Evolutionary conservation across 805 yeast genomes (phyloP), one percentile per base, ranked within the genome.

Genomic region (Babjeviella inositovora): DNA sequence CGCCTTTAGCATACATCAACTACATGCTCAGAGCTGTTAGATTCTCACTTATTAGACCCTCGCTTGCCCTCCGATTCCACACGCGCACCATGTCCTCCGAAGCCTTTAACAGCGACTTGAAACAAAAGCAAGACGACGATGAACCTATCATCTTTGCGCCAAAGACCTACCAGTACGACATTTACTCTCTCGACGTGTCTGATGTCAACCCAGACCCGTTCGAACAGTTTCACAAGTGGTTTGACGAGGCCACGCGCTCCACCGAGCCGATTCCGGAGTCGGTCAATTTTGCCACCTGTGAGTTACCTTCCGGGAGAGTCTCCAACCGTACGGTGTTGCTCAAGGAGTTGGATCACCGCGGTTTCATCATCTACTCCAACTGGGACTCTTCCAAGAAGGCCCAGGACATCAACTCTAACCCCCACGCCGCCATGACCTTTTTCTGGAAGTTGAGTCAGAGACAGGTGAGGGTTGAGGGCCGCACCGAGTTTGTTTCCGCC

Each of bases 381-480:
- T 85, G 95, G 93, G 81, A 62, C 15, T 61, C 74, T 7, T 77
- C 93, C 17, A 84, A 80, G 47, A 90, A 90, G 48, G 69, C 76
- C 11, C 39, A 52, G 22, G 96, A 85, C 45, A 54, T 72, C 29
- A 50, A 50, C 18, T 51, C 74, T 17, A 90, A 90, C 47, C 76
- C 79, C 31, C 61, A 66, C 38, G 96, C 85, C 2, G 70, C 93
- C 1, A 53, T 90, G 32, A 74, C 76, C 8, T 90, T 87, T 45
- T 90, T 84, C 52, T 90, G 97, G 98, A 79, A 77, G 28, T 71
- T 70, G 32, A 45, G 75, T 18, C 95, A 90, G 53, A 70, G 96
- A 34, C 96, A 84, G 49, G 93, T 90, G 4, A 65, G 98, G 31
- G 73, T 90, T 6, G 97, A 90, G 46, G 98, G 98, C 15, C 33